Evolutionary conservation across 495 filamentous ascomycete species (phyloP).

Genomic region (Hypoxylon crocopeplum): DNA sequence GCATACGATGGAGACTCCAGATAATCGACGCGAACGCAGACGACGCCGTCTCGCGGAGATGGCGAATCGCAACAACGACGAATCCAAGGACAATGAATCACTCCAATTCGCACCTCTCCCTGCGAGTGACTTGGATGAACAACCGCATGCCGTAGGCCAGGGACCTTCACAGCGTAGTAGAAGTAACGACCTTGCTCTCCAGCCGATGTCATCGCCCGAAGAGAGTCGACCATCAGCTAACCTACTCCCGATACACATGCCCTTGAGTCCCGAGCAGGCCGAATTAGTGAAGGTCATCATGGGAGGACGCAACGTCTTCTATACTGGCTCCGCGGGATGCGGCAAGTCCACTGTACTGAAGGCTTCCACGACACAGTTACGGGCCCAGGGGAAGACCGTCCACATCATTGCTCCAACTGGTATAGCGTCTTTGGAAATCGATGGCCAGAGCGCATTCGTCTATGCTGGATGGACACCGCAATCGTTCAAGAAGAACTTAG

Average conservation of each 20-base stretch:
- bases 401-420: slow-evolving; percentile 64
- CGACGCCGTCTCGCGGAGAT: too few relatives aligned
- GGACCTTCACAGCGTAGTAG: too few relatives aligned
- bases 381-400: slow-evolving; percentile 44
- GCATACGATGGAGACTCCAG: too few relatives aligned
- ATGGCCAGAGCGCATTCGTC: slow-evolving; percentile 60
- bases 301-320: slow-evolving; percentile 63
- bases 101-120: too few relatives aligned
- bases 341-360: slow-evolving; percentile 66
- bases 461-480: slow-evolving; percentile 62
- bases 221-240: too few relatives aligned
- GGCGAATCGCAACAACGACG: too few relatives aligned
- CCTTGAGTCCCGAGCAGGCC: slow-evolving; percentile 54
- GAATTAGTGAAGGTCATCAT: slow-evolving; percentile 56
- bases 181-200: too few relatives aligned
- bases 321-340: slow-evolving; percentile 66
- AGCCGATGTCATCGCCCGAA: too few relatives aligned
- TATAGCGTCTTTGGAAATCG: slow-evolving; percentile 59
- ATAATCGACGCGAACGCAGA: too few relatives aligned
- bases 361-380: slow-evolving; percentile 50
- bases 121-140: too few relatives aligned
- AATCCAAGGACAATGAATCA: too few relatives aligned
- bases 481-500: slow-evolving; percentile 30
- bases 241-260: slow-evolving; percentile 1
- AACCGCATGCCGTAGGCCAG: too few relatives aligned